These are phyloP conservation scores for Debaryomyces sp. DNA, from an alignment of 1,139 yeast species.

Conservation along the genomic window DNA sequence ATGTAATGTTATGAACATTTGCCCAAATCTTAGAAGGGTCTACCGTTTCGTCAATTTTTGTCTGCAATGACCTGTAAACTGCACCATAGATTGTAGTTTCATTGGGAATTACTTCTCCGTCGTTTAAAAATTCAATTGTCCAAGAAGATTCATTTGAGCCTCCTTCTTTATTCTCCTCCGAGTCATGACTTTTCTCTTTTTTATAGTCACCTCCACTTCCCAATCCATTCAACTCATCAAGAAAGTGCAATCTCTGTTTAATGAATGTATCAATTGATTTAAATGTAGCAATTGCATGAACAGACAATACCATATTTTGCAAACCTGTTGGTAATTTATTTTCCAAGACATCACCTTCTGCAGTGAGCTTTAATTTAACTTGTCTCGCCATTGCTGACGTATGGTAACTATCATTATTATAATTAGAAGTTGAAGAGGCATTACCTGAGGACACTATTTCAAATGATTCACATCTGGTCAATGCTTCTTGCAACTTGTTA, in stretches of 20 bases:
- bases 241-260: slow-evolving; percentile 33
- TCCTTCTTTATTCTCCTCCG: slow-evolving; percentile 11
- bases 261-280: slow-evolving; percentile 69
- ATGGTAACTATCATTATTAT: slow-evolving; percentile 25
- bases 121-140: slow-evolving; percentile 62
- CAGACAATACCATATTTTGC: slow-evolving; percentile 57
- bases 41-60: slow-evolving; percentile 38
- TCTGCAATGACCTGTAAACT: slow-evolving; percentile 56
- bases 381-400: slow-evolving; percentile 76
- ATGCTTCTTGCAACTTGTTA: slow-evolving; percentile 67
- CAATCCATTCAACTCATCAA: slow-evolving; percentile 22
- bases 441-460: slow-evolving; percentile 65
- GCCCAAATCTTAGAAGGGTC: slow-evolving; percentile 61
- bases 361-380: slow-evolving; percentile 56
- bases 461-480: slow-evolving; percentile 76
- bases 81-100: slow-evolving; percentile 86
- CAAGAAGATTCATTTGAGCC: slow-evolving; percentile 6
- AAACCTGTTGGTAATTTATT: slow-evolving; percentile 31
- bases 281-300: slow-evolving; percentile 91
- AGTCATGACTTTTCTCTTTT: slow-evolving; percentile 14
- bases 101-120: slow-evolving; percentile 62
- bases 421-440: slow-evolving; percentile 12
- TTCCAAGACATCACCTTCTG: slow-evolving; percentile 25
- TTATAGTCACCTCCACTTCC: slow-evolving; percentile 11
- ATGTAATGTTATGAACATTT: slow-evolving; percentile 54